phyloP scores from a whole-genome alignment of 805 yeast species.

The Candida montana region DNA sequence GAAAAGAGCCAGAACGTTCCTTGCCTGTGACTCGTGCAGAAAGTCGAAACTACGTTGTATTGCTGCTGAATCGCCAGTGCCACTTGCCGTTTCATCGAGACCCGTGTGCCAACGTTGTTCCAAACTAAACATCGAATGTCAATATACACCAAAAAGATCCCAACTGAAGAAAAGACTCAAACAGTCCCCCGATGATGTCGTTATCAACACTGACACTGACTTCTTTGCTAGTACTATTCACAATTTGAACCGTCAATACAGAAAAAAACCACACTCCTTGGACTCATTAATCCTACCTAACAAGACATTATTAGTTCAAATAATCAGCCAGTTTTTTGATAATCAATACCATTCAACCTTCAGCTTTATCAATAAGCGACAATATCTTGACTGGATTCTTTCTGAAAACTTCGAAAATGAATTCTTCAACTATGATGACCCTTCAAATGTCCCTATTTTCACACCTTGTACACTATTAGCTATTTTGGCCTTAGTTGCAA shows the following conservation, averaged over 20 bases:
- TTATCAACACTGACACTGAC: conserved; percentile 1
- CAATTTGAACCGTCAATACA: conserved; percentile 7
- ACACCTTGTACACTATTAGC: conserved; percentile 26
- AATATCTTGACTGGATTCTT: conserved; percentile 9
- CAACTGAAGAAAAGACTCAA: conserved; percentile 9
- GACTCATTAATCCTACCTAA: conserved; percentile 13
- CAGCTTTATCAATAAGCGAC: conserved; percentile 10
- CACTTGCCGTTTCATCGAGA: neutral
- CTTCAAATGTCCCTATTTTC: conserved; percentile 10
- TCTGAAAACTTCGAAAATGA: conserved; percentile 8
- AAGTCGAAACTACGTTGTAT: conserved; percentile 12
- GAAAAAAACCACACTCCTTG: conserved; percentile 10
- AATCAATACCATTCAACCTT: conserved; percentile 11
- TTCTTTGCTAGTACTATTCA: conserved; percentile 9
- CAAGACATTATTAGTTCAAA: conserved; percentile 3
- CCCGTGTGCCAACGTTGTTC: conserved; percentile 11
- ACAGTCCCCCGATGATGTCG: neutral
- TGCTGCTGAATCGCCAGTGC: neutral
- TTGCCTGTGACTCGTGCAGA: conserved; percentile 16
- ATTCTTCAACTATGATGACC: conserved; percentile 16
- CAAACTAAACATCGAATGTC: conserved; percentile 7
- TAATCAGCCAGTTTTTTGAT: conserved; percentile 7
- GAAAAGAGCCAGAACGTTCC: conserved; percentile 9
- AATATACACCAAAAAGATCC: conserved; percentile 13
- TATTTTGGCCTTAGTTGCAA: conserved; percentile 32